These are phyloP conservation scores for Xylaria sp. DNA, from an alignment of 2,329 filamentous ascomycete genomes.

Conservation along the genomic window DNA sequence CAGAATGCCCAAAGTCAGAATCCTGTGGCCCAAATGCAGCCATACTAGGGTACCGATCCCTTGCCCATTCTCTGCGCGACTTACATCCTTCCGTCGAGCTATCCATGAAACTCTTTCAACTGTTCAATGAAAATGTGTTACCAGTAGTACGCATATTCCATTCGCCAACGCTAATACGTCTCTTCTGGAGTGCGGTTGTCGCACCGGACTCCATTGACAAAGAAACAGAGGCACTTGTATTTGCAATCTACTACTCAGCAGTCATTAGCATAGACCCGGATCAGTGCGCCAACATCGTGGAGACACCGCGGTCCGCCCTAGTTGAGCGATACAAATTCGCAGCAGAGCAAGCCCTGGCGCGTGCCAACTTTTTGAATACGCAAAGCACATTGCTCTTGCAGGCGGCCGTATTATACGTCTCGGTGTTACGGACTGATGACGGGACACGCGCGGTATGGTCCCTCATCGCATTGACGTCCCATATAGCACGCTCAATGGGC, in stretches of 20 bases:
- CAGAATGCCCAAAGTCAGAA: neutral
- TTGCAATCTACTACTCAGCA: conserved; percentile 69
- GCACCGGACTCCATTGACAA: conserved; percentile 48
- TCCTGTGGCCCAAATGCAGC: conserved; percentile 38
- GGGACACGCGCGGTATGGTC: conserved; percentile 52
- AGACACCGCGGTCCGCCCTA: conserved; percentile 60
- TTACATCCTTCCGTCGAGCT: conserved; percentile 42
- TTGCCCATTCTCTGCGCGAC: conserved; percentile 41
- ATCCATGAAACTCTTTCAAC: conserved; percentile 39
- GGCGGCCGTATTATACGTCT: conserved; percentile 69
- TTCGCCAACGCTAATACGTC: conserved; percentile 41
- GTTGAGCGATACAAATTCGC: conserved; percentile 69
- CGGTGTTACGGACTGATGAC: conserved; percentile 58
- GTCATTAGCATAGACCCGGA: conserved; percentile 60
- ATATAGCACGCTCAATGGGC: conserved; percentile 54
- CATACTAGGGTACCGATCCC: conserved; percentile 42
- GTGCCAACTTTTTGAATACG: conserved; percentile 70
- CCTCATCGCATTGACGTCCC: conserved; percentile 48
- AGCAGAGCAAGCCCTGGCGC: conserved; percentile 70
- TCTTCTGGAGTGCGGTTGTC: conserved; percentile 44
- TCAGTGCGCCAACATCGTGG: conserved; percentile 59
- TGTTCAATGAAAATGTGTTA: conserved; percentile 44
- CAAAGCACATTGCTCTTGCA: conserved; percentile 71
- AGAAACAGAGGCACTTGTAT: conserved; percentile 67
- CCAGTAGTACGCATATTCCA: conserved; percentile 47